These are phyloP conservation scores for Fragilariopsis cylindrus DNA, from an alignment of 108 stramenopile species.

Conservation along the genomic window DNA sequence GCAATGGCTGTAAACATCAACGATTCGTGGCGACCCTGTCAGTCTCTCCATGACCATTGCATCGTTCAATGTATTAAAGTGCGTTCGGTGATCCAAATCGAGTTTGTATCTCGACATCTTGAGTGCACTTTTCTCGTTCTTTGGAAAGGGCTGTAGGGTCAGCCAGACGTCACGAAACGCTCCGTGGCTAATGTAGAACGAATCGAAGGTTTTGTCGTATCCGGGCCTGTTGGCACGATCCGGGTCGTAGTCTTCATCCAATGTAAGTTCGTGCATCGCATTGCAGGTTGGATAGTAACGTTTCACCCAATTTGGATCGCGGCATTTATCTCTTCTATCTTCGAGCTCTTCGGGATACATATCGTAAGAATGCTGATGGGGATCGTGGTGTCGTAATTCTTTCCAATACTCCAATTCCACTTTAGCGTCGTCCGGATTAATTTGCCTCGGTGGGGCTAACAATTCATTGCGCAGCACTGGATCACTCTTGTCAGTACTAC, in stretches of 20 bases:
- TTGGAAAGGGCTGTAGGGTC: slow-evolving; percentile 21
- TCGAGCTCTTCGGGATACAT: slow-evolving; percentile 14
- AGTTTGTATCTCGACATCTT: slow-evolving; percentile 55
- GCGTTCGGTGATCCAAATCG: slow-evolving; percentile 12
- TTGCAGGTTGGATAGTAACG: slow-evolving; percentile 60
- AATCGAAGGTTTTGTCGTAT: slow-evolving; percentile 32
- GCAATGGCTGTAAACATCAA: slow-evolving; percentile 75
- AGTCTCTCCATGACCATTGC: slow-evolving; percentile 75
- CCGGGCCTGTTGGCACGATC: slow-evolving; percentile 24
- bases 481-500: too few species aligned
- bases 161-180: slow-evolving; percentile 69
- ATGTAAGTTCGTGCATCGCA: slow-evolving; percentile 53
- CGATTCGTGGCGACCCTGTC: slow-evolving; percentile 58
- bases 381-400: neutral
- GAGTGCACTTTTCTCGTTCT: slow-evolving; percentile 33
- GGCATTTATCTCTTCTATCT: slow-evolving; percentile 12
- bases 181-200: slow-evolving; percentile 53
- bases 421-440: slow-evolving; percentile 10
- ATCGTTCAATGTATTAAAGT: slow-evolving; percentile 44
- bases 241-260: slow-evolving; percentile 46
- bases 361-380: neutral
- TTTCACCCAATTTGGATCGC: slow-evolving; percentile 12
- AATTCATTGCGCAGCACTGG: neutral
- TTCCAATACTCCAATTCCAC: slow-evolving; percentile 14
- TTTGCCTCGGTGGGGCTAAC: slow-evolving; percentile 6